phyloP scores from a whole-genome alignment of 352 stramenopile genomes.

The Phytopythium montanum region DNA sequence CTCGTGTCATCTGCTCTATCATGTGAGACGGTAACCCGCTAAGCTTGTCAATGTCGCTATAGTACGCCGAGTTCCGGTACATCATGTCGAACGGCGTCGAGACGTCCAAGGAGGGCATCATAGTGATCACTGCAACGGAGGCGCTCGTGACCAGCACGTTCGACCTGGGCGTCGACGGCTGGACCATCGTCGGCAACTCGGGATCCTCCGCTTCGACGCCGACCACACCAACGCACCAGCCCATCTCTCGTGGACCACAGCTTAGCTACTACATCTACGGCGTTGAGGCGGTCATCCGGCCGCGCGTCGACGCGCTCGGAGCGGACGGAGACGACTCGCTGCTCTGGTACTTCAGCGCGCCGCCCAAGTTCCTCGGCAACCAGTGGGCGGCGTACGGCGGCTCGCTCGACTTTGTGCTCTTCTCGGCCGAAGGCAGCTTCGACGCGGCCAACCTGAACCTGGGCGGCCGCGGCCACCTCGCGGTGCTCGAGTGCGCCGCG shows the following conservation, averaged over 20 bases:
- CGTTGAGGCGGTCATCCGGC: constrained; percentile 65
- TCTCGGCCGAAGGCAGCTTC: constrained; percentile 89
- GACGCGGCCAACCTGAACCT: constrained; percentile 74
- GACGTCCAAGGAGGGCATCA: constrained; percentile 63
- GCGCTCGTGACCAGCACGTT: constrained; percentile 85
- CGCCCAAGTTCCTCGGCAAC: constrained; percentile 85
- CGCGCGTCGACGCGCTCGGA: constrained; percentile 31
- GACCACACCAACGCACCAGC: constrained; percentile 34
- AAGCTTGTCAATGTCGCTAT: neutral
- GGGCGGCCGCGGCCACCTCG: constrained; percentile 55
- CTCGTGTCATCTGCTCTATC: neutral
- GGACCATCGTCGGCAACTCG: constrained; percentile 72
- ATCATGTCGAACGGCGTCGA: constrained; percentile 69
- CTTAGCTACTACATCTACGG: constrained; percentile 91
- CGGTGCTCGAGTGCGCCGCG: constrained; percentile 82
- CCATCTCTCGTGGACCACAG: constrained; percentile 57
- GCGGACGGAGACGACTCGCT: constrained; percentile 50
- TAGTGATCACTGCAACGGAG: constrained; percentile 69
- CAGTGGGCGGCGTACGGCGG: constrained; percentile 88
- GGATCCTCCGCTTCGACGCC: constrained; percentile 12
- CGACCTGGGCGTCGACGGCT: constrained; percentile 70
- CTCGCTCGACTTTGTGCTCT: constrained; percentile 87
- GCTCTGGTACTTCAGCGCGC: constrained; percentile 88
- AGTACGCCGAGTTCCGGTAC: constrained; percentile 88
- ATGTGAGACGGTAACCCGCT: neutral